Percentiles rank a stretch among this genome's conserved stretches.
Evolutionary conservation across 1,284 basidiomycete genomes (phyloP).

Genomic region (Ustilago sp.): DNA sequence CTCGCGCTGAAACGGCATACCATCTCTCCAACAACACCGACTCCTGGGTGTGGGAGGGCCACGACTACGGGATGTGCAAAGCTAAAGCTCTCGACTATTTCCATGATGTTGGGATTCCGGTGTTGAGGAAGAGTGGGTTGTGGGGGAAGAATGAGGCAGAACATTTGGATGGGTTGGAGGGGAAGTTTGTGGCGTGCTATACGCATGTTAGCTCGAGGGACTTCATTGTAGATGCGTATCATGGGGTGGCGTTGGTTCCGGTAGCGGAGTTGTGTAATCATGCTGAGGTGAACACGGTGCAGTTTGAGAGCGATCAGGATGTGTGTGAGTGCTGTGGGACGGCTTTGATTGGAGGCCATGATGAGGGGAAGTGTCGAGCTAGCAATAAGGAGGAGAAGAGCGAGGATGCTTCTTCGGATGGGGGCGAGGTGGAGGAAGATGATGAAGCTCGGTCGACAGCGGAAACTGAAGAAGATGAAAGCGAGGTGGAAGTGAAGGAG

Average conservation of each 20-base stretch:
- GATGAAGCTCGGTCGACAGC: not conserved
- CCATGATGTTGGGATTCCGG: slow-evolving; percentile 17
- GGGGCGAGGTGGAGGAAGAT: not conserved
- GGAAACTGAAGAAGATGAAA: slow-evolving; percentile 2
- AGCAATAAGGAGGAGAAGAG: slow-evolving; percentile 16
- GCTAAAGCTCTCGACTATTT: slow-evolving; percentile 40
- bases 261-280: slow-evolving; percentile 66
- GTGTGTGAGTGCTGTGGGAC: slow-evolving; percentile 62
- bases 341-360: slow-evolving; percentile 34
- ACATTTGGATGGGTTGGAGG: slow-evolving; percentile 30
- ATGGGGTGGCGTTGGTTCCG: slow-evolving; percentile 59
- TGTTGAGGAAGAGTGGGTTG: slow-evolving; percentile 21
- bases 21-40: not conserved
- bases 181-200: slow-evolving; percentile 43
- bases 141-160: slow-evolving; percentile 10
- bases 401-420: not conserved
- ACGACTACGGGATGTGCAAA: slow-evolving; percentile 44
- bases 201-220: slow-evolving; percentile 60
- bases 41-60: slow-evolving; percentile 19
- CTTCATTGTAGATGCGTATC: slow-evolving; percentile 62
- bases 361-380: slow-evolving; percentile 15
- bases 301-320: slow-evolving; percentile 63
- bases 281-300: slow-evolving; percentile 48
- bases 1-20: slow-evolving; percentile 17
- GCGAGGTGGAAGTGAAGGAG: not conserved